These are phyloP conservation scores for Torulaspora microellipsoides DNA, from an alignment of 805 yeast species.

Conservation along the genomic window DNA sequence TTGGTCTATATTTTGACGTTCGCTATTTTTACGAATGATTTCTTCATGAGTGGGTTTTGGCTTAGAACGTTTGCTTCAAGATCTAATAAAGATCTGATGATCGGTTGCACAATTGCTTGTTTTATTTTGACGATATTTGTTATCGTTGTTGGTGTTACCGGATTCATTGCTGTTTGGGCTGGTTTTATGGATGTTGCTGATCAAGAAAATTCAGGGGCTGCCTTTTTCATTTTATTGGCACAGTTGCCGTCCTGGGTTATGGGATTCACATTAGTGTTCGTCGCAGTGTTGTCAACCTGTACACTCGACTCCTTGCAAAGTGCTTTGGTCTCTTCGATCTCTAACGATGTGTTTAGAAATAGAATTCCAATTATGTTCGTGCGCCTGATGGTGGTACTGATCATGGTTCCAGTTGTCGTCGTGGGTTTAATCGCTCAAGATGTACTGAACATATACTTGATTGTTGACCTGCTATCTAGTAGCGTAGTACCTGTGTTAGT, in stretches of 20 bases:
- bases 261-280: constrained; percentile 75
- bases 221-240: constrained; percentile 66
- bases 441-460: constrained; percentile 79
- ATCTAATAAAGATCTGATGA: constrained; percentile 64
- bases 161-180: constrained; percentile 88
- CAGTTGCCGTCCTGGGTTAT: constrained; percentile 82
- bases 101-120: constrained; percentile 75
- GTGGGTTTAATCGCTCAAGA: constrained; percentile 82
- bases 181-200: constrained; percentile 49
- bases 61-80: constrained; percentile 86
- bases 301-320: constrained; percentile 87
- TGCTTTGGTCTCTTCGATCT: constrained; percentile 81
- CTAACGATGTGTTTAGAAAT: constrained; percentile 87
- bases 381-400: constrained; percentile 62
- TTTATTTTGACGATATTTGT: constrained; percentile 58
- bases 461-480: constrained; percentile 85
- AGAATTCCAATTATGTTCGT: constrained; percentile 61
- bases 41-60: constrained; percentile 93
- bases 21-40: constrained; percentile 85
- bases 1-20: constrained; percentile 75
- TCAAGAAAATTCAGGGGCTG: constrained; percentile 53
- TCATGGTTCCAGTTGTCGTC: constrained; percentile 83
- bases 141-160: constrained; percentile 74
- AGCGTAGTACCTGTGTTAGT: constrained; percentile 81
- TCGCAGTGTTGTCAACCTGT: constrained; percentile 73